These are phyloP conservation scores for Aureoboletus auriporus DNA, from an alignment of 768 basidiomycete species.

Conservation along the genomic window DNA sequence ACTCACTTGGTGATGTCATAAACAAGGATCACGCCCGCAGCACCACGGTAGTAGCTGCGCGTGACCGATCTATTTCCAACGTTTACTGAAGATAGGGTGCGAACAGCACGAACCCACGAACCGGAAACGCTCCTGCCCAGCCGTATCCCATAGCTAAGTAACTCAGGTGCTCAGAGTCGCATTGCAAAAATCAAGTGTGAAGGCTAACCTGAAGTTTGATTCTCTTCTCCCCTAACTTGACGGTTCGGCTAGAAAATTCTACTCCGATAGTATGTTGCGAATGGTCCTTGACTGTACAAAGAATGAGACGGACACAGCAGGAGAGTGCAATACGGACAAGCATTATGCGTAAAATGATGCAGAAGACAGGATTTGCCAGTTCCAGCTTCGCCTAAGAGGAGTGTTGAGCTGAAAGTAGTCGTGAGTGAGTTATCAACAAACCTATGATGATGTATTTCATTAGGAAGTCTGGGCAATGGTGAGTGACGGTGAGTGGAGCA, in stretches of 20 bases:
- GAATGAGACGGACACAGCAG: constrained; percentile 5
- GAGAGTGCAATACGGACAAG: constrained; percentile 56
- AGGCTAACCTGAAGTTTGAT: constrained; percentile 86
- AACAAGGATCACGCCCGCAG: constrained; percentile 86
- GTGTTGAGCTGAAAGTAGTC: constrained; percentile 6
- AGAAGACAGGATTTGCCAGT: constrained; percentile 96
- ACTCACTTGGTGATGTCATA: constrained; percentile 89
- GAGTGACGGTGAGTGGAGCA: constrained; percentile 9
- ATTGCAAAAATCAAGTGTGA: neutral
- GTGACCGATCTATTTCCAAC: constrained; percentile 68
- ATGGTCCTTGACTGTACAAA: constrained; percentile 81
- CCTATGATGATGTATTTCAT: constrained; percentile 99
- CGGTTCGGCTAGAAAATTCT: constrained; percentile 92
- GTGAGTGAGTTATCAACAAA: constrained; percentile 29
- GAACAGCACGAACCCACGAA: constrained; percentile 29
- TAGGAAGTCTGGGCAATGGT: constrained; percentile 73
- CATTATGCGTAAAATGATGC: constrained; percentile 94
- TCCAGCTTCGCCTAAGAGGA: constrained; percentile 79
- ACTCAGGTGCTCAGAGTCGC: constrained; percentile 12
- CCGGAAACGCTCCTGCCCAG: constrained; percentile 94
- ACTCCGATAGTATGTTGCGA: constrained; percentile 99
- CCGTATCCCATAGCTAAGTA: constrained; percentile 91
- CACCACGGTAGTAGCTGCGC: constrained; percentile 93
- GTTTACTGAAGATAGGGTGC: constrained; percentile 9
- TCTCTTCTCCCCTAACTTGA: constrained; percentile 89